Evolutionary conservation across 208 protist species (phyloP).

Genomic region (Tritrichomonas foetus): DNA sequence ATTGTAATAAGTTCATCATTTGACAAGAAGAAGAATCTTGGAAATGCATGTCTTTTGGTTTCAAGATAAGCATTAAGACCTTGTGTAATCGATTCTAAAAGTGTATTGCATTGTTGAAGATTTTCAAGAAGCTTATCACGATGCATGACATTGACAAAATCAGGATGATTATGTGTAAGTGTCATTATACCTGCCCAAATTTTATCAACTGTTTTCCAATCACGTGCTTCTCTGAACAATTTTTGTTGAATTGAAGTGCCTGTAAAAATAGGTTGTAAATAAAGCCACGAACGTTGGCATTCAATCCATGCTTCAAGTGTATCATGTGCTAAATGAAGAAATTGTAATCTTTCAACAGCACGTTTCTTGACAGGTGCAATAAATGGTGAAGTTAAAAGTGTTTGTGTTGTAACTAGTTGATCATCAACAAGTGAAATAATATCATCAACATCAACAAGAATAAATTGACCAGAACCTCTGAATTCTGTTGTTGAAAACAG

Average conservation of each 20-base stretch:
- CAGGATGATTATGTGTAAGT: conserved; percentile 48
- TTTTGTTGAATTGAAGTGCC: conserved; percentile 88
- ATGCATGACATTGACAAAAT: conserved; percentile 75
- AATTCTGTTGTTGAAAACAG: not conserved
- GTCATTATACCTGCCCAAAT: conserved; percentile 57
- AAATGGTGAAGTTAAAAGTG: conserved; percentile 63
- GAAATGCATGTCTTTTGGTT: conserved; percentile 66
- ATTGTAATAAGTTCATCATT: conserved; percentile 95
- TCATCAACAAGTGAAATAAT: conserved; percentile 44
- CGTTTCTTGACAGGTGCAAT: conserved; percentile 57
- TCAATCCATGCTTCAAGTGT: conserved; percentile 60
- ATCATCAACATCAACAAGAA: conserved; percentile 41
- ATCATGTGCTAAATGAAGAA: conserved; percentile 51
- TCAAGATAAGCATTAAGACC: conserved; percentile 75
- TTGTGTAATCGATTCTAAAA: conserved; percentile 74
- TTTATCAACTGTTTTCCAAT: conserved; percentile 58
- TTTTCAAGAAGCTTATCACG: conserved; percentile 77
- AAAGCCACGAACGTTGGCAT: conserved; percentile 77
- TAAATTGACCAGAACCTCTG: conserved; percentile 55
- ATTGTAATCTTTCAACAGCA: conserved; percentile 56
- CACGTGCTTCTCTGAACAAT: conserved; percentile 80
- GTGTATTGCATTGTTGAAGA: conserved; percentile 69
- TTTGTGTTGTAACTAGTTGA: conserved; percentile 44
- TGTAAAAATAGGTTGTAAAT: conserved; percentile 93
- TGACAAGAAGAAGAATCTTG: conserved; percentile 84